Evolutionary conservation across 306 rosid genomes (phyloP).

Genomic region (Carpinus viminea): DNA sequence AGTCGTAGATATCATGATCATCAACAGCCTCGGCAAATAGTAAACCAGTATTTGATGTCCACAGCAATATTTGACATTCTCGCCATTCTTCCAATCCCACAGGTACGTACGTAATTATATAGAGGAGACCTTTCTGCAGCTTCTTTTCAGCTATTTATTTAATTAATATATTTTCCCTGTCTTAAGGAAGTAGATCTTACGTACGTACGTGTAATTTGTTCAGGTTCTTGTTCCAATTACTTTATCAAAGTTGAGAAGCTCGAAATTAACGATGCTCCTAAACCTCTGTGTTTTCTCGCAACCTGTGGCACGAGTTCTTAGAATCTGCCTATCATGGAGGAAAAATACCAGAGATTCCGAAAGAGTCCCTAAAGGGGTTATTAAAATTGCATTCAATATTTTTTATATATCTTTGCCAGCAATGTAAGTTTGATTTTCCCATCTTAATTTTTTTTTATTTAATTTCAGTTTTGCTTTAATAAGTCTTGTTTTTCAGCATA

Average conservation of each 20-base stretch:
- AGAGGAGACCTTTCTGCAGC: too few species aligned
- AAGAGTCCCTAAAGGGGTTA: slow-evolving; percentile 52
- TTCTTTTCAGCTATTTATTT: too few species aligned
- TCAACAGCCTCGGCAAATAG: too few species aligned
- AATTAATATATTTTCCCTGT: too few species aligned
- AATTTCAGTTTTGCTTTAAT: too few species aligned
- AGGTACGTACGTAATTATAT: too few species aligned
- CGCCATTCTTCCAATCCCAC: too few species aligned
- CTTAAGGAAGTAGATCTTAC: slow-evolving; percentile 50
- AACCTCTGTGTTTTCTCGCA: slow-evolving; percentile 67
- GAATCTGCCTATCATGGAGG: slow-evolving; percentile 75
- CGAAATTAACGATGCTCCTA: slow-evolving; percentile 58
- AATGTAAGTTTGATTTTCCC: slow-evolving; percentile 62
- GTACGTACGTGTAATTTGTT: slow-evolving; percentile 47
- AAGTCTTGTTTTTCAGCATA: too few species aligned
- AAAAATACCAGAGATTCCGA: slow-evolving; percentile 85
- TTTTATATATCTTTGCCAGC: slow-evolving; percentile 87
- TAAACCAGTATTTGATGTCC: too few species aligned
- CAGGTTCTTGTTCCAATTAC: slow-evolving; percentile 27
- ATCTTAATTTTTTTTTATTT: not conserved
- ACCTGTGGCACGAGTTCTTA: slow-evolving; percentile 69
- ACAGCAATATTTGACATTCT: too few species aligned
- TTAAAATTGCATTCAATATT: slow-evolving; percentile 91
- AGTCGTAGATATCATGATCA: too few species aligned
- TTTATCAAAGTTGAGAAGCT: slow-evolving; percentile 59